Conservation (phyloP, 73 alveolate species). For the Paramecium sonneborni region DNA sequence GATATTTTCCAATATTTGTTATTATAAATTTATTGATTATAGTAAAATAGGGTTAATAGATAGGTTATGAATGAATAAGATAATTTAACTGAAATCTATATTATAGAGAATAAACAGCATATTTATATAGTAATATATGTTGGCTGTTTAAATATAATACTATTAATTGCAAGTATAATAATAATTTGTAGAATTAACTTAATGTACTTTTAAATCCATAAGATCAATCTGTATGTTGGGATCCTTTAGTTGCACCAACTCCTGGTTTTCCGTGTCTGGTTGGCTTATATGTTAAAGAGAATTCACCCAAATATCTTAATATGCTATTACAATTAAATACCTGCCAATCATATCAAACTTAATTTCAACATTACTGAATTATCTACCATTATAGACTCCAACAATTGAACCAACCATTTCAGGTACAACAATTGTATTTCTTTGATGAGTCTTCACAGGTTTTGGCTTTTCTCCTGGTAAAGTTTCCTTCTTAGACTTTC, state of each 20-base stretch:
- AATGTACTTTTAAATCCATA: slow-evolving; percentile 9
- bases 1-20: too few species aligned
- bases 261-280: slow-evolving; percentile 82
- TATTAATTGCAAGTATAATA: background rate
- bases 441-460: slow-evolving; percentile 96
- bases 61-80: too few species aligned
- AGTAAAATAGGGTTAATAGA: too few species aligned
- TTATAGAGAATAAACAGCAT: too few species aligned
- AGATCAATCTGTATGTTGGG: slow-evolving; percentile 55
- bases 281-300: slow-evolving; percentile 77
- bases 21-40: too few species aligned
- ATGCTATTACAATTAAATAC: background rate
- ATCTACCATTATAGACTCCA: slow-evolving; percentile 92
- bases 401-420: slow-evolving; percentile 94
- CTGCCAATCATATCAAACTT: slow-evolving; percentile 97
- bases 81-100: too few species aligned
- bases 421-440: slow-evolving; percentile 93
- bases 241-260: slow-evolving; percentile 77
- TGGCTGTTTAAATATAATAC: too few species aligned
- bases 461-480: slow-evolving; percentile 95
- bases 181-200: background rate
- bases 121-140: too few species aligned
- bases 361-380: slow-evolving; percentile 91
- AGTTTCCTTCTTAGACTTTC: slow-evolving; percentile 76
- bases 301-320: slow-evolving; percentile 76